Conservation (phyloP, 2,329 filamentous ascomycete genomes). For the Verticillium dahliae region DNA sequence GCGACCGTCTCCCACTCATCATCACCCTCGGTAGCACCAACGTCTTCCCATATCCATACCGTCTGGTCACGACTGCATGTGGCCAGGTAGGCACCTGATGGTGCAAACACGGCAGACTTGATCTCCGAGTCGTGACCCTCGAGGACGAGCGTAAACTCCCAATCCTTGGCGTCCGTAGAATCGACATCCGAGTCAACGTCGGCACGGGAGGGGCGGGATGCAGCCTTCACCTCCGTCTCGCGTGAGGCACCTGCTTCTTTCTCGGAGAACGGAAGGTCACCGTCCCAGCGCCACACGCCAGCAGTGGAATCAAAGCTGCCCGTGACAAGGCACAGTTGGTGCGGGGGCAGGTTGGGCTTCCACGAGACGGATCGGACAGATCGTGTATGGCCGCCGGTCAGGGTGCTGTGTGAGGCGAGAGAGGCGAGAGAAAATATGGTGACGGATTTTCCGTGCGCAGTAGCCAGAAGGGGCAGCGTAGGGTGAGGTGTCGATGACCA, state of each 20-base stretch:
- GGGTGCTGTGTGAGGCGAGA: constrained; percentile 69
- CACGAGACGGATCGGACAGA: constrained; percentile 75
- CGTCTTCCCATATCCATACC: constrained; percentile 98
- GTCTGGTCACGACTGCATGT: constrained; percentile 90
- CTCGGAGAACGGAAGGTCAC: constrained; percentile 23
- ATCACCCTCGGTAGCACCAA: constrained; percentile 64
- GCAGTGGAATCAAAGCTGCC: constrained; percentile 92
- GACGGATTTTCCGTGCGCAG: constrained; percentile 78
- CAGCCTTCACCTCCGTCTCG: constrained; percentile 33
- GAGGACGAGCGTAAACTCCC: constrained; percentile 85
- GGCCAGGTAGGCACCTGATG: constrained; percentile 71
- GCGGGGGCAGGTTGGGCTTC: constrained; percentile 64
- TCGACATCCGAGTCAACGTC: background rate
- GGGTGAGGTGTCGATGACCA: constrained; percentile 87
- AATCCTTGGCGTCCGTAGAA: constrained; percentile 59
- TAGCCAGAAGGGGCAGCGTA: constrained; percentile 79
- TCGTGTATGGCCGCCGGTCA: constrained; percentile 84
- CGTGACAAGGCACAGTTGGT: constrained; percentile 75
- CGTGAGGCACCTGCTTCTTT: constrained; percentile 33
- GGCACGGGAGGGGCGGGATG: background rate
- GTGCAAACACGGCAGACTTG: constrained; percentile 69
- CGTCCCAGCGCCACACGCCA: constrained; percentile 70
- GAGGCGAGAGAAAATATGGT: constrained; percentile 83
- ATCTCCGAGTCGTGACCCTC: constrained; percentile 96
- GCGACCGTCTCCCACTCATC: constrained; percentile 97